Evolutionary conservation across 2,329 filamentous ascomycete genomes (phyloP), one percentile per base, ranked within the genome.

Genomic region (Alternaria sp.): DNA sequence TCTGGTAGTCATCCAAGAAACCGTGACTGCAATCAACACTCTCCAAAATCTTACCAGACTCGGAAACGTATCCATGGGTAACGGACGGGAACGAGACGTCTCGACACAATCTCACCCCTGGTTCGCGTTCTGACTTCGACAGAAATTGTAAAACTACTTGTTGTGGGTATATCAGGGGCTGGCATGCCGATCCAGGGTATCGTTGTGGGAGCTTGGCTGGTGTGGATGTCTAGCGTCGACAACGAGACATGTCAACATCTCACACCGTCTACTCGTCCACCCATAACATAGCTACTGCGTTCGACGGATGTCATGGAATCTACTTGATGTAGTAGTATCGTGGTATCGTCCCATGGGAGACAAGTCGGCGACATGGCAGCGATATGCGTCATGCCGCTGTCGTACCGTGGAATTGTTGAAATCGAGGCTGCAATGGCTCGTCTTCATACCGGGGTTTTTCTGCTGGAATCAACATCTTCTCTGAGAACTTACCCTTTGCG

Each of bases 371-470:
- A 54, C 28, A 30, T 45, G 34, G 53, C 30, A 46, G 32, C 32
- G 34, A 46, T 9, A 53, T 56, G 54, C 51, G 51, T 61, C 54
- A 63, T 61, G 54, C 58, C 41, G 46, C 45, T 53, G 54, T 52
- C 36, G 50, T 51, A 55, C 58, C 58, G 36, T 62, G 62, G 62
- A 49, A 54, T 46, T 20, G 36, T 34, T 55, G 34, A 50, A 48
- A 27, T 57, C 40, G 58, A 58, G 30, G 44, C 54, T 50, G 54
- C 45, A 52, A 46, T 61, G 41, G 54, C 46, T 58, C 20, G 16
- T 44, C 36, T 18, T 44, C 27, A 36, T 25, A 58, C 49, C 59
- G 49, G 30, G 40, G 36, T 58, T 61, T 61, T 27, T 43, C 54
- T 44, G 30, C 59, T 25, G 54, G 25, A 40, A 54, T 58, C 54